Base-by-base conservation (phyloP, 768 basidiomycete species). In the Pleurotus sapidus region DNA sequence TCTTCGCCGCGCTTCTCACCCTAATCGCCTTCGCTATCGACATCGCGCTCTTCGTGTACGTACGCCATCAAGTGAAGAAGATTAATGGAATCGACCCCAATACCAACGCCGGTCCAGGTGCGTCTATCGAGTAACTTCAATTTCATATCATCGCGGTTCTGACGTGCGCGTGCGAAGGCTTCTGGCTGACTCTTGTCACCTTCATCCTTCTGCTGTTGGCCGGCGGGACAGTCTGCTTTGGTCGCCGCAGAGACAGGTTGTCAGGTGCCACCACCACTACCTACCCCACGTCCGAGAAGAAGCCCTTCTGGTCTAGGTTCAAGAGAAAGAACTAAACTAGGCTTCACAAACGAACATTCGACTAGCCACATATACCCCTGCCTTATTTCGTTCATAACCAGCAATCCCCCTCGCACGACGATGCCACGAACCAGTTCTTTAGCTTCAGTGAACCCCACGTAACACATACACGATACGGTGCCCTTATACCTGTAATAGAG, bases 21-120 rank as follows among this genome's bases (percentile, higher is more conserved):
- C 72, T 91, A 56, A 82, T 91, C 60, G 84, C 89, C 1, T 90
- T 93, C 65, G 81, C 82, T 42, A 83, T 89, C 67, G 89, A 93
- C 68, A 86, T 92, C 59, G 87, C 88, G 12, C 80, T 93, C 27
- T 87, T 75, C 64, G 84, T 75, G 3, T 83, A 77, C 57, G 77
- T 86, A 51, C 84, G 81, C 65, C 76, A 86, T 51, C 74, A 85
- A 61, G 75, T 89, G 63, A 70, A 70, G 45, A 76, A 82, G 56
- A 74, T 91, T 9, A 63, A 70, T 43, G 69, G 74, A 55, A 67
- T 79, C 20, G 60, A 63, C n/a, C 71, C 72, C 3, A 72, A 66
- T 45, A 88, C 88, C 11, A 73, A 74, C 57, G 77, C 87, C 17
- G 87, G 77, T 4, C 84, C 84, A 59, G 91, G 90, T 91, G 62